Base-by-base conservation (phyloP, 2,329 filamentous ascomycete species). In the Penicillium verrucosum region DNA sequence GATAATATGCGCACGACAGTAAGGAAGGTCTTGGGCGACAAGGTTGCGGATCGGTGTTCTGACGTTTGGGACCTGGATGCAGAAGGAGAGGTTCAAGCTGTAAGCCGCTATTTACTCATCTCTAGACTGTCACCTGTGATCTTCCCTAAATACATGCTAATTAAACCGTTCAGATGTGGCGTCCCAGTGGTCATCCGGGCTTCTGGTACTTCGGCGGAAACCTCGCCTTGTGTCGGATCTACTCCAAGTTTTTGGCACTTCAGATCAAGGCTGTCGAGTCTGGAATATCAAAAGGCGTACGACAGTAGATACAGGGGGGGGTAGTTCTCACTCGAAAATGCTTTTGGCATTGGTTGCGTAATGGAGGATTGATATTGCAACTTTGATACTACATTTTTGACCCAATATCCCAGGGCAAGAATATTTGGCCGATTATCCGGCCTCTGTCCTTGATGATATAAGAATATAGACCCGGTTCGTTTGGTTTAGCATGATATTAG, bases 151-250 rank as follows among this genome's bases (percentile, higher is more conserved):
- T 14, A 4, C 7, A 29, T 51, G 27, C 53, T 51, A 27, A 56
- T 32, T 11, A 25, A 1, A 8, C 5, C 38, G 9, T 18, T 8
- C 42, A 64, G 58, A 64, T 65, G 63, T 88, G 84, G 84, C 80
- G 81, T 56, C 75, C 75, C 18, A 86, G 79, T 23, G 85, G 85
- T 0, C 84, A 87, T 53, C 82, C 83, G 0, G 84, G 85, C 0
- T 84, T 89, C 57, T 89, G 85, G 85, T 84, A 84, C 60, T 84
- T 86, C 60, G 85, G 84, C 0, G 86, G 86, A 1, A 88, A 87
- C 59, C 65, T 89, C 37, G 84, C 84, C 0, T 70, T 88, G 50
- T 86, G 83, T 56, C 77, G 85, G 16, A 84, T 83, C 42, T 88
- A 79, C 62, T 88, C 85, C 0, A 80, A 78, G 52, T 68, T 77